Base-by-base conservation (phyloP, 495 filamentous ascomycete genomes). In the Xylaria cubensis region DNA sequence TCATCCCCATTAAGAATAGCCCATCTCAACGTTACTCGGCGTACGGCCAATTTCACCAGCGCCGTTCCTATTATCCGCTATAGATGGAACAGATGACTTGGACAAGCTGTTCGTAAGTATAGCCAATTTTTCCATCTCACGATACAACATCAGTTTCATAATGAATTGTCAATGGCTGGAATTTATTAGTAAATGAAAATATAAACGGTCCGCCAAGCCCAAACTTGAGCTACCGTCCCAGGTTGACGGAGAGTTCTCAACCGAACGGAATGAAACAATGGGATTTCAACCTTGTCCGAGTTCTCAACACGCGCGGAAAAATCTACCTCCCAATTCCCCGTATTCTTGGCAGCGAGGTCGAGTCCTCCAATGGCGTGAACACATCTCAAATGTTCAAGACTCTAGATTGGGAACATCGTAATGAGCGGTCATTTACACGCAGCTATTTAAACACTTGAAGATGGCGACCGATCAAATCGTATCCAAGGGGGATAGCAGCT, bases 331-430 rank as follows among this genome's bases (percentile, higher is more conserved):
- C 34, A 17, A 58, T 19, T 34, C 51, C 55, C 55, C 55, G 5
- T 58, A 58, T 4, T 19, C 55, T 58, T 58, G 55, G 55, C 55
- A 58, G 26, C 19, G 29, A 58, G 58, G 58, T 39, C 9, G 32
- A 21, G 32, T 62, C 58, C 58, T 62, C 58, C 58, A 62, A 62
- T 62, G 58, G 58, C 58, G 58, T 62, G 58, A 62, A n/a, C 34
- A n/a, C 21, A 39, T 4, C 58, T 41, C 19, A 0, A 10, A 62
- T 62, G 2, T 41, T 9, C 32, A 36, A 21, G 32, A 62, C 34
- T 62, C 19, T 62, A 34, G 41, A 24, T 21, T 21, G 58, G 24
- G 17, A 62, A 62, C 34, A 29, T 58, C 6, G 26, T 58, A 58
- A 12, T 34, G 15, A 13, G 29, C 55, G 13, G 29, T 19, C 13